Base-by-base conservation (phyloP, 768 basidiomycete species). In the Leccinum pellstonianum region DNA sequence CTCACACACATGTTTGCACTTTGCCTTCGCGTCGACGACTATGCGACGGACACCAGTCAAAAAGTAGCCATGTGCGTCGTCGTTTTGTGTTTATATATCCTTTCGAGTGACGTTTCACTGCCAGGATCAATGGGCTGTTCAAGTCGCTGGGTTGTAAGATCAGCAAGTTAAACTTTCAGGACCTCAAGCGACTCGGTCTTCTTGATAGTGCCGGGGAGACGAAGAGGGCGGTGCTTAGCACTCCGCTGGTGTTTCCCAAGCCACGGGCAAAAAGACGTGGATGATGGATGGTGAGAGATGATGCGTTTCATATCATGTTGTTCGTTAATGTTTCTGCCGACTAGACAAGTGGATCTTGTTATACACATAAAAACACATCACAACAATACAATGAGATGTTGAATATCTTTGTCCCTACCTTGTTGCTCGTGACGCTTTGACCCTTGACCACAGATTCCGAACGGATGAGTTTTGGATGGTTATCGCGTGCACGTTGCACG, bases 221-320 rank as follows among this genome's bases (percentile, higher is more conserved):
- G 49, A 90, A 89, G 68, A 81, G 87, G 55, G 95, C 94, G 0
- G 77, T 88, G 1, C 78, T 98, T 56, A 83, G 76, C 47, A 82
- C 85, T 0, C 95, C 95, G 3, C 80, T 96, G 1, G 79, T 83
- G 61, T 97, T 97, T 75, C 95, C 94, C 0, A 91, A 90, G 68
- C 80, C 82, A 21, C 70, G 76, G 23, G 56, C 63, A 27, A 77
- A 68, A 63, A 74, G 77, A 55, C 72, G 75, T 11, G 14, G 21
- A 2, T 73, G 61, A 64, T 12, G 38, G 8, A n/a, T 49, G 50
- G 56, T 27, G 1, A 57, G 54, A 21, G 49, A 35, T 19, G 9
- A 5, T 38, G 8, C 17, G 4, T 41, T 10, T 52, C 31, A 37
- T 25, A 37, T 38, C 19, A 17, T 7, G 9, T 38, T 25, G 9